Percentiles rank a stretch among this genome's conserved stretches.
phyloP scores from a whole-genome alignment of 805 yeast species.

The Ascoidea rubescens region DNA sequence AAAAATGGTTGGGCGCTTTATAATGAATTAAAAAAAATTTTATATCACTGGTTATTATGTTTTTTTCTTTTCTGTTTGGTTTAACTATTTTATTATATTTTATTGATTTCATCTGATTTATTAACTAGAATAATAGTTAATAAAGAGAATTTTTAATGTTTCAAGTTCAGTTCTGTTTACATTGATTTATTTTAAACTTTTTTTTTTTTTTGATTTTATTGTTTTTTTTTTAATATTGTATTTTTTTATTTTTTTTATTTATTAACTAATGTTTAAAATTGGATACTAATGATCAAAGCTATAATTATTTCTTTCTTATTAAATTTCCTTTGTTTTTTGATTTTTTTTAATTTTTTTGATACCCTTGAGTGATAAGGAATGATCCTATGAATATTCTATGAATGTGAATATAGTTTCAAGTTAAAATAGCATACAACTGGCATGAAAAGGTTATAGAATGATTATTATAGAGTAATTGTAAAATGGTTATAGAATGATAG shows the following conservation, averaged over 20 bases:
- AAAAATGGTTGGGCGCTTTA: not conserved
- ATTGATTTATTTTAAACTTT: not conserved
- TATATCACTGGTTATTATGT: not conserved
- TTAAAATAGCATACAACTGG: not conserved
- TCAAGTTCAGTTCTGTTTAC: not conserved
- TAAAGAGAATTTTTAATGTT: not conserved
- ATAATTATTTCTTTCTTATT: not conserved
- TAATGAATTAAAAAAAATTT: not conserved
- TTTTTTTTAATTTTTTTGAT: not conserved
- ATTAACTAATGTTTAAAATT: too few species aligned
- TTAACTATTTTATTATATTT: not conserved
- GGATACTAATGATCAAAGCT: not conserved
- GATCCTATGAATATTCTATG: not conserved
- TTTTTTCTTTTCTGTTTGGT: too few species aligned
- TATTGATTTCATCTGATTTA: not conserved
- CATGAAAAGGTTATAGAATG: not conserved
- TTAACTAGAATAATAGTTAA: not conserved
- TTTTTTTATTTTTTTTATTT: not conserved
- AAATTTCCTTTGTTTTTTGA: not conserved
- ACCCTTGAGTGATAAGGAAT: too few species aligned
- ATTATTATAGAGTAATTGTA: not conserved
- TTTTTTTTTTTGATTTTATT: not conserved
- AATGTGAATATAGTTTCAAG: conserved; percentile 1
- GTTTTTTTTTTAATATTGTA: not conserved
- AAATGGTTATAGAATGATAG: not conserved